Conservation (phyloP, 176 grass and related monocot species). For the Sorghum bicolor region Sorghum_bicolor_NCBIv3 NC_012879.2:4784001-4784500, state of each 20-base stretch:
- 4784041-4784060: slow-evolving; percentile 82
- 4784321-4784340: not conserved
- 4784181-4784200: slow-evolving; percentile 34
- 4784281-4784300: slow-evolving; percentile 41
- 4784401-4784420: slow-evolving; percentile 26
- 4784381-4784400: not conserved
- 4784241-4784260: slow-evolving; percentile 99
- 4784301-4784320: not conserved
- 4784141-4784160: slow-evolving; percentile 4
- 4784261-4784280: slow-evolving; percentile 93
- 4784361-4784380: slow-evolving; percentile 4
- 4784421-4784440: slow-evolving; percentile 95
- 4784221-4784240: slow-evolving; percentile 93
- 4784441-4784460: slow-evolving; percentile 79
- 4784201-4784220: slow-evolving; percentile 93
- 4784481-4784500: slow-evolving; percentile 81
- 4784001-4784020: slow-evolving; percentile 78
- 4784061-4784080: slow-evolving; percentile 74
- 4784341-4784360: slow-evolving; percentile 14
- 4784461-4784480: slow-evolving; percentile 81
- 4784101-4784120: slow-evolving; percentile 19
- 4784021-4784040: slow-evolving; percentile 71
- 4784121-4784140: slow-evolving; percentile 18
- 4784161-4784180: slow-evolving; percentile 17
- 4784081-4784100: slow-evolving; percentile 45